Evolutionary conservation across 2,329 filamentous ascomycete genomes (phyloP).

Genomic region (Cordyceps tenuipes): DNA sequence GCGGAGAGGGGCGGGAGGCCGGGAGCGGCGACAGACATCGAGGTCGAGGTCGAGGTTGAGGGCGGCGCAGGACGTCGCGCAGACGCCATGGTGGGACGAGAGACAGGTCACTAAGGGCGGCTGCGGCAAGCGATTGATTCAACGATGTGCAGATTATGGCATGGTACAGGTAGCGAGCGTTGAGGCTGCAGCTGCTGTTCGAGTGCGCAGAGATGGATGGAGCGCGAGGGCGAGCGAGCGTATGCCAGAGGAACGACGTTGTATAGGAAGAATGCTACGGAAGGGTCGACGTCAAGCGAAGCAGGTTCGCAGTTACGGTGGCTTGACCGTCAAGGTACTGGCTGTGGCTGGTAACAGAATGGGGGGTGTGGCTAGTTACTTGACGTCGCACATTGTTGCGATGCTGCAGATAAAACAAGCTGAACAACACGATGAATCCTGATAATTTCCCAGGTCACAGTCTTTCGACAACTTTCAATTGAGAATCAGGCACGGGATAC

Average conservation of each 20-base stretch:
- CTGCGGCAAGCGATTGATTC: neutral
- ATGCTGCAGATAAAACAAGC: too few species aligned
- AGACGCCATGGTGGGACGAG: conserved; percentile 30
- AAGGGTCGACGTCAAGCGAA: neutral
- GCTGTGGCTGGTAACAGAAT: too few species aligned
- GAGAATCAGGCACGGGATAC: too few species aligned
- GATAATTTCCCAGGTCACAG: too few species aligned
- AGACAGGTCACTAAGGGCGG: neutral
- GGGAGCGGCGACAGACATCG: conserved; percentile 29
- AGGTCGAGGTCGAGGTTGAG: conserved; percentile 13
- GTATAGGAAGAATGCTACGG: neutral
- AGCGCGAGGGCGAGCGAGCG: neutral
- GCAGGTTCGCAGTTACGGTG: neutral
- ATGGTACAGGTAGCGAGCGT: neutral
- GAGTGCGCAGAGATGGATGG: neutral
- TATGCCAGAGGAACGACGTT: neutral
- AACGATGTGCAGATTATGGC: neutral
- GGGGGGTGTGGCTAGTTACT: too few species aligned
- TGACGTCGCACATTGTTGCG: too few species aligned
- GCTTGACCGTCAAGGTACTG: too few species aligned
- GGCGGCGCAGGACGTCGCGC: conserved; percentile 22
- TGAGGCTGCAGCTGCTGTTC: neutral
- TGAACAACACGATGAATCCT: too few species aligned
- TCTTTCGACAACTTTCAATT: too few species aligned
- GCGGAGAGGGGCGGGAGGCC: conserved; percentile 57